Evolutionary conservation across 352 stramenopile genomes (phyloP), one percentile per base, ranked within the genome.

Genomic region (Phytophthora vignae): DNA sequence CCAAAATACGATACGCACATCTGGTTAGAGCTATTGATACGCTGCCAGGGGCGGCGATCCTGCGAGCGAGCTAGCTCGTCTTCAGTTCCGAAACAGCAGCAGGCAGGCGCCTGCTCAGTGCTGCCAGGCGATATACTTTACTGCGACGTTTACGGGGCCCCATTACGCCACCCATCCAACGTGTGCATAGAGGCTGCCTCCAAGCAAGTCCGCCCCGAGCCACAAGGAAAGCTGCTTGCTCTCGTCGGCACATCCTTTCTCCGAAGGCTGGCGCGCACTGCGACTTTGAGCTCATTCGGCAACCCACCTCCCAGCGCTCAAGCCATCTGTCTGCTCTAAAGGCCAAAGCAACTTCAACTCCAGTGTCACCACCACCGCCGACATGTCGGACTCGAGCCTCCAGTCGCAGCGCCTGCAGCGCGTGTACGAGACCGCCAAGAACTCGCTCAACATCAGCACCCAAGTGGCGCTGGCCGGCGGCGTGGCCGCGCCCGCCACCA

Each of bases 361-460:
- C 10, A 25, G 22, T 25, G 2, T 2, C 42, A 22, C 17, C 42
- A 11, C 15, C 42, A 21, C 42, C 27, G 21, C 17, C 19, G 69
- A 49, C 64, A 92, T 92, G 81, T 78, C 83, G 48, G 82, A 89
- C n/a, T 1, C 19, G 22, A 76, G 57, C 64, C 74, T 88, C 52
- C 76, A 87, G 69, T 80, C 78, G 55, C 79, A 85, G 63, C 88
- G 88, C 5, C 82, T 95, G 53, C 85, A 90, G 69, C 85, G 85
- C 61, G 75, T 91, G 64, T 87, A 83, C 53, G 88, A 93, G 73
- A 93, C 84, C 69, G 71, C 88, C 57, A 92, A 93, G 80, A 80
- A 85, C 57, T 91, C 85, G 69, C 83, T 95, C 60, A 92, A 87
- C 73, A 92, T 95, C 65, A 87, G 81, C 78, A 93, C 90, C n/a